Conservation (phyloP, 352 stramenopile genomes). For the Phytopythium sindhum region DNA sequence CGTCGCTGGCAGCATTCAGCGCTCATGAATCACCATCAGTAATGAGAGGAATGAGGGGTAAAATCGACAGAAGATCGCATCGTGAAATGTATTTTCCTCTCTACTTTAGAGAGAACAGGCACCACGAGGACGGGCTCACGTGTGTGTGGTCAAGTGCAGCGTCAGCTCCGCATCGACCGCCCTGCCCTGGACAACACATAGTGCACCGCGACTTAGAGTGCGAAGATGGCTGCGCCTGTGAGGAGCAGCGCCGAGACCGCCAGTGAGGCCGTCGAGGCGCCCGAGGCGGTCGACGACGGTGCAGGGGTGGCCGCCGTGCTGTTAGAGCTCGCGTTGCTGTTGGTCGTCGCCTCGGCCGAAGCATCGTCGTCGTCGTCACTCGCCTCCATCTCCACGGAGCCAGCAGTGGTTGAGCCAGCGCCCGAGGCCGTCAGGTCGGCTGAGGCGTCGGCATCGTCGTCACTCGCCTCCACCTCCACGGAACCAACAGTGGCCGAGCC, state of each 20-base stretch:
- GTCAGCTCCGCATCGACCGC: not conserved
- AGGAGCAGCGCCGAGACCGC: constrained; percentile 4
- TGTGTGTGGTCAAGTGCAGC: not conserved
- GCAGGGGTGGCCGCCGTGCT: not conserved
- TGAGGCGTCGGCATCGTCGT: constrained; percentile 2
- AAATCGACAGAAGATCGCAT: not conserved
- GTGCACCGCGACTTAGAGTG: not conserved
- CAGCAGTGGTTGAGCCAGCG: not conserved
- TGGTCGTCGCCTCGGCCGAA: not conserved
- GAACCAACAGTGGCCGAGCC: not conserved
- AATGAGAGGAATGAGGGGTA: not conserved
- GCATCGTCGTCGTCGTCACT: constrained; percentile 4
- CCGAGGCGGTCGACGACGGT: not conserved
- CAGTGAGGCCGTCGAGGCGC: not conserved
- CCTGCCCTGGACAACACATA: not conserved
- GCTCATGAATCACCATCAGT: not conserved
- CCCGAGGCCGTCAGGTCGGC: not conserved
- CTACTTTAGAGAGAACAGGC: not conserved
- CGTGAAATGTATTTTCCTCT: not conserved
- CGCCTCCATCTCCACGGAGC: constrained; percentile 1
- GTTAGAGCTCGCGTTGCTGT: not conserved
- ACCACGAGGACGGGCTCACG: not conserved
- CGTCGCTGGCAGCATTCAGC: not conserved
- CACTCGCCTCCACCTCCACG: constrained; percentile 3
- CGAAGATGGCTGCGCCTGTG: not conserved